These are phyloP conservation scores for Veloboletus limbatus DNA, from an alignment of 1,284 basidiomycete species.

Conservation along the genomic window DNA sequence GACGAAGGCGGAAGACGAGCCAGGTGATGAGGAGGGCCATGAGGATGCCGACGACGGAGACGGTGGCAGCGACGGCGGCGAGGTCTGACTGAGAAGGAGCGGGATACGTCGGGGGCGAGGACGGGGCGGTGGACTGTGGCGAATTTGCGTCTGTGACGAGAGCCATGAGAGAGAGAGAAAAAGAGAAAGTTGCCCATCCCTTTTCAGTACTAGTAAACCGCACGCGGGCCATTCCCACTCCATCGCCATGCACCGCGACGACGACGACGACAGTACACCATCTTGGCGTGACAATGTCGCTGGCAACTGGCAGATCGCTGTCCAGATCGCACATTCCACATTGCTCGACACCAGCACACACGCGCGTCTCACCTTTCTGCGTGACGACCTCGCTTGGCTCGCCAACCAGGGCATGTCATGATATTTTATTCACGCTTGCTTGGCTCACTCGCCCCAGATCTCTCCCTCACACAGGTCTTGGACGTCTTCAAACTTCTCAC, in stretches of 20 bases:
- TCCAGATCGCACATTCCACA: conserved; percentile 49
- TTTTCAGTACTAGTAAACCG: too few species aligned
- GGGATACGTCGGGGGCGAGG: conserved; percentile 11
- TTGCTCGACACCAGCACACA: conserved; percentile 55
- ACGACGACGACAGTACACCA: neutral
- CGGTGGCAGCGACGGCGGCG: conserved; percentile 27
- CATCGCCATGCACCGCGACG: conserved; percentile 14
- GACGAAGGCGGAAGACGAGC: conserved; percentile 29
- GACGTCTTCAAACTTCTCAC: conserved; percentile 75
- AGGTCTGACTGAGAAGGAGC: conserved; percentile 16
- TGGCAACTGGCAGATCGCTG: conserved; percentile 53
- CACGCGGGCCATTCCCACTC: too few species aligned
- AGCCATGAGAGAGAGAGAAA: neutral
- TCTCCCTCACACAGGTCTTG: conserved; percentile 59
- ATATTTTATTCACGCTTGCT: neutral
- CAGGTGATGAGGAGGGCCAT: conserved; percentile 24
- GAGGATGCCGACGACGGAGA: conserved; percentile 26
- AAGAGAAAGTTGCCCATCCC: neutral
- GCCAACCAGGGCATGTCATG: conserved; percentile 54
- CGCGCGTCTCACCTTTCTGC: conserved; percentile 54
- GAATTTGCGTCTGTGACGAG: too few species aligned
- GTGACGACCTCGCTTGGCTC: conserved; percentile 57
- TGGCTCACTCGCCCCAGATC: conserved; percentile 42
- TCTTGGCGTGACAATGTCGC: conserved; percentile 45
- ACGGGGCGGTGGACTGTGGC: too few species aligned